Percentiles rank a stretch among this genome's conserved stretches.
Conservation (phyloP, 495 filamentous ascomycete genomes). For the Clohesyomyces aquaticus region DNA sequence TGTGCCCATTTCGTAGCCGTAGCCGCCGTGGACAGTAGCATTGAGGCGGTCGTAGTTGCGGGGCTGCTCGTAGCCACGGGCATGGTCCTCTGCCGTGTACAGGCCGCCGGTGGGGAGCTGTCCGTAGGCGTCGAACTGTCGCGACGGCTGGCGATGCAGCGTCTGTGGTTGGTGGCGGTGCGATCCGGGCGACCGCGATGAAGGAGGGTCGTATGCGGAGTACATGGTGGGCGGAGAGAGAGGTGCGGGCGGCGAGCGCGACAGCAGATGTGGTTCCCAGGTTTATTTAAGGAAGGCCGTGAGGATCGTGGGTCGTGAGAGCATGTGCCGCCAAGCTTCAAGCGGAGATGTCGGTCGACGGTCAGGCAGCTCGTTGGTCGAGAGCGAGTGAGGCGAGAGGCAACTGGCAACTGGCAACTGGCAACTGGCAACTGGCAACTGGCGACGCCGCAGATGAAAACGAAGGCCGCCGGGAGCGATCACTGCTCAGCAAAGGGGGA, state of each 20-base stretch:
- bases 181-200: conserved; percentile 64
- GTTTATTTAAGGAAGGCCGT: conserved; percentile 14
- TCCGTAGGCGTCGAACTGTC: conserved; percentile 62
- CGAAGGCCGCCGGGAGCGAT: no score
- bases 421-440: no score
- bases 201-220: conserved; percentile 56
- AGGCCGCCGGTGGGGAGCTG: conserved; percentile 35
- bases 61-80: conserved; percentile 35
- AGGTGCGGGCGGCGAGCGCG: neutral
- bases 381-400: conserved; percentile 10
- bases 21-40: conserved; percentile 37
- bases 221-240: conserved; percentile 62
- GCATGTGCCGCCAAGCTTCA: conserved; percentile 33
- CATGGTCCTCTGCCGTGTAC: conserved; percentile 42
- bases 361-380: conserved; percentile 8
- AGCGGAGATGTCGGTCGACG: conserved; percentile 22
- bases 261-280: neutral
- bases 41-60: conserved; percentile 40
- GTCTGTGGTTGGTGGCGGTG: conserved; percentile 66
- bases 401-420: no score
- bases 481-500: neutral
- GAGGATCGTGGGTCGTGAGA: conserved; percentile 19
- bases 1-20: conserved; percentile 35
- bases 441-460: neutral
- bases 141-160: conserved; percentile 68